Conservation (phyloP, 2,329 filamentous ascomycete species). For the Fusarium compactum region DNA sequence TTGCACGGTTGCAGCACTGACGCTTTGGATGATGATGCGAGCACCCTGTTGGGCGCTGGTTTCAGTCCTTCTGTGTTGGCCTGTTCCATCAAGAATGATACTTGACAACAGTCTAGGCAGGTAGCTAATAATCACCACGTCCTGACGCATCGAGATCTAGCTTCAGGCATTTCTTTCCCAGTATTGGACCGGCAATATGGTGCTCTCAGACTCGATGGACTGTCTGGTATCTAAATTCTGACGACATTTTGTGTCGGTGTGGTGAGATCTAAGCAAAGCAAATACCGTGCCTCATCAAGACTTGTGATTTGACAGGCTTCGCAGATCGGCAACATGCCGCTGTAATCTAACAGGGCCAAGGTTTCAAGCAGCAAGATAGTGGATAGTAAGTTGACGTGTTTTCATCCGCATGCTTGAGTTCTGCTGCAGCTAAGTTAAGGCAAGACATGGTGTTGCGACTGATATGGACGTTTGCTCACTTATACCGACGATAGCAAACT, state of each 20-base stretch:
- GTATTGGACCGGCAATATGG: slow-evolving; percentile 9
- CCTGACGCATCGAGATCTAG: background rate
- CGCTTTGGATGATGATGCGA: slow-evolving; percentile 10
- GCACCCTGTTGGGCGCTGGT: slow-evolving; percentile 3
- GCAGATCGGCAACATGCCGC: slow-evolving; percentile 1
- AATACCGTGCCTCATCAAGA: slow-evolving; percentile 9
- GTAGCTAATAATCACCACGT: background rate
- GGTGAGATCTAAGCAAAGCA: slow-evolving; percentile 42
- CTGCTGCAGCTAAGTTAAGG: background rate
- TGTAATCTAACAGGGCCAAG: background rate
- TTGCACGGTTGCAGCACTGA: background rate
- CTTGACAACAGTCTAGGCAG: background rate
- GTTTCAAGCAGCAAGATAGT: background rate
- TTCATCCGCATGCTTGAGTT: background rate
- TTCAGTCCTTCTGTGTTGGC: background rate
- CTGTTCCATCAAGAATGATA: background rate
- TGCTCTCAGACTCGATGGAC: background rate
- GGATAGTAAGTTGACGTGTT: background rate
- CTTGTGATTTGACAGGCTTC: slow-evolving; percentile 14
- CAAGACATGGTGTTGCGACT: background rate
- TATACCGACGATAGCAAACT: background rate
- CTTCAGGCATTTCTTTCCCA: background rate
- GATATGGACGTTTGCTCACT: background rate
- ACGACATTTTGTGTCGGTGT: slow-evolving; percentile 46
- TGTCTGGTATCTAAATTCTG: slow-evolving; percentile 14